phyloP scores from a whole-genome alignment of 2,329 filamentous ascomycete genomes.

The Beauveria brongniartii region DNA sequence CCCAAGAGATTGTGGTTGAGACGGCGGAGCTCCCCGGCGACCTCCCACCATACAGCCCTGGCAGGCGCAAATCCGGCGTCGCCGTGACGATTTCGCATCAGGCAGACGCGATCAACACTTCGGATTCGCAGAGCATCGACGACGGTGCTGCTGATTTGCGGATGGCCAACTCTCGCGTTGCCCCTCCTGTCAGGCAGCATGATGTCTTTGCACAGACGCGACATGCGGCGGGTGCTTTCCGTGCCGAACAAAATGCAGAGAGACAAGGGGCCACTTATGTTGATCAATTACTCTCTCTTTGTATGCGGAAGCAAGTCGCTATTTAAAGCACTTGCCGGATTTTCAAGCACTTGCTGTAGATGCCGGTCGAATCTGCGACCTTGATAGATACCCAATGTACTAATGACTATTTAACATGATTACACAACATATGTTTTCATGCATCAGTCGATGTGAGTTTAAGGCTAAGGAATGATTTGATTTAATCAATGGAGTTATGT shows the following conservation, averaged over 20 bases:
- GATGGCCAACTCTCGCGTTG: not conserved
- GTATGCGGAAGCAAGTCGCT: conserved; percentile 13
- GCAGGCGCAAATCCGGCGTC: not conserved
- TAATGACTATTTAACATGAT: not conserved
- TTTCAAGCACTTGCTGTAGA: too few relatives aligned
- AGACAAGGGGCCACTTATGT: conserved; percentile 13
- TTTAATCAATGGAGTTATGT: too few relatives aligned
- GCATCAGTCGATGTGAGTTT: too few relatives aligned
- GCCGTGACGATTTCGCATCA: not conserved
- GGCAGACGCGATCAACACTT: not conserved
- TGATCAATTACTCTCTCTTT: conserved; percentile 16
- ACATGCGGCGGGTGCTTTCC: conserved; percentile 7
- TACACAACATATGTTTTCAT: not conserved
- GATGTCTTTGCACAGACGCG: not conserved
- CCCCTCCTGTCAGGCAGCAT: not conserved
- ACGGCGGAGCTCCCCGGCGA: not conserved
- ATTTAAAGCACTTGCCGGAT: not conserved
- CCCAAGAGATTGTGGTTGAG: conserved; percentile 46
- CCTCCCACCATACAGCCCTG: not conserved
- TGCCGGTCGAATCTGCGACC: not conserved
- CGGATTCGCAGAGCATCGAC: not conserved
- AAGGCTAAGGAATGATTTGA: too few relatives aligned
- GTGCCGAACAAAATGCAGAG: conserved; percentile 1
- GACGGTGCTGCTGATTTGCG: not conserved
- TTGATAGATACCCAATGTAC: not conserved